Evolutionary conservation across 1,284 basidiomycete genomes (phyloP).

Genomic region (Omphalotus olearius): DNA sequence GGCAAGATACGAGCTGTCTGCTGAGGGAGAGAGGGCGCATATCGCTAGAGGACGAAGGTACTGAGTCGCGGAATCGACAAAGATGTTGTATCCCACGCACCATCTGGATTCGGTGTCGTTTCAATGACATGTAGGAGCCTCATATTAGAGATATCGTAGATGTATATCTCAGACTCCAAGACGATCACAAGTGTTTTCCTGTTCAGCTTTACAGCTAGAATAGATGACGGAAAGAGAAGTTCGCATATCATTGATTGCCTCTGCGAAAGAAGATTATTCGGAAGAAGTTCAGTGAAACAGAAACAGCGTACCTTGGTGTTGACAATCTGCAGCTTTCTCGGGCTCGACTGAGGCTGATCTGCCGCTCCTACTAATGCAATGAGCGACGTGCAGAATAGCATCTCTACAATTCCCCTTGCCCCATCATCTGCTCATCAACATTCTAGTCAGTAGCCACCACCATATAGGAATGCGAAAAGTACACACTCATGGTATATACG

Average conservation of each 20-base stretch:
- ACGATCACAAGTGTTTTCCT: constrained; percentile 95
- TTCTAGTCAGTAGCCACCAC: not conserved
- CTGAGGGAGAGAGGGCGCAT: constrained; percentile 91
- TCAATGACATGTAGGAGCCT: constrained; percentile 96
- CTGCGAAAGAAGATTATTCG: constrained; percentile 34
- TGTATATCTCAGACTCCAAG: constrained; percentile 94
- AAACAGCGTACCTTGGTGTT: constrained; percentile 83
- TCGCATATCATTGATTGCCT: constrained; percentile 99
- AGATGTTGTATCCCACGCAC: constrained; percentile 37
- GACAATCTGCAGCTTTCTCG: constrained; percentile 93
- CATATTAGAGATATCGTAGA: constrained; percentile 99
- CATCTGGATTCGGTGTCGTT: constrained; percentile 93
- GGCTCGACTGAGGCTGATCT: constrained; percentile 83
- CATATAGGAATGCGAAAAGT: not conserved
- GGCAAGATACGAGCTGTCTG: constrained; percentile 93
- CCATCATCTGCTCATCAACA: constrained; percentile 65
- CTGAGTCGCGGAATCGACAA: not conserved
- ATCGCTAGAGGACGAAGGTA: constrained; percentile 58
- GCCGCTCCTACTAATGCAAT: constrained; percentile 95
- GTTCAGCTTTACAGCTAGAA: constrained; percentile 95
- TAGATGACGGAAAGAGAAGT: constrained; percentile 93
- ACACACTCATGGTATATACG: constrained; percentile 91
- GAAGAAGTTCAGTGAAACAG: not conserved
- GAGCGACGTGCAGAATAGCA: constrained; percentile 98
- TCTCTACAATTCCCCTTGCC: constrained; percentile 93